Evolutionary conservation across 129 eudicot species (phyloP).

Genomic region (Rutidosis leptorrhynchoides): DNA sequence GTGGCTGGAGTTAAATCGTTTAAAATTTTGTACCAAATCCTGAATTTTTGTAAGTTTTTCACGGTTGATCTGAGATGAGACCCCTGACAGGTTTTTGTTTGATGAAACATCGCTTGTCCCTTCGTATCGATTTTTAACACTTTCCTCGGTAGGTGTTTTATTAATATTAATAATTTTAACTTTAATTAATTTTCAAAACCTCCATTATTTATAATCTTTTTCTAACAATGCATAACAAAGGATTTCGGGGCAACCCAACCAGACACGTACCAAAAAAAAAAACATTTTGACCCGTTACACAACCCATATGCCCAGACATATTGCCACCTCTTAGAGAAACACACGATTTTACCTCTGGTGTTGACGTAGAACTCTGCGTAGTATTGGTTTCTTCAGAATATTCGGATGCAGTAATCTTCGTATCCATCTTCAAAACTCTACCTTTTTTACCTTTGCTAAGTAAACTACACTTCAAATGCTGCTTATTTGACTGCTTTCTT

Average conservation of each 20-base stretch:
- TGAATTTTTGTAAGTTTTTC: constrained; percentile 61
- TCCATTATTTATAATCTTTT: constrained; percentile 39
- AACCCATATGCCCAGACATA: background rate
- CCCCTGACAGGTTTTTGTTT: constrained; percentile 4
- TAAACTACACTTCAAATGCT: constrained; percentile 46
- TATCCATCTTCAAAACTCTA: background rate
- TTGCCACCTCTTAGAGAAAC: background rate
- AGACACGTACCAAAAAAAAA: background rate
- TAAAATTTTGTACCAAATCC: constrained; percentile 70
- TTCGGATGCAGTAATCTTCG: constrained; percentile 14
- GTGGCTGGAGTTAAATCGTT: constrained; percentile 60
- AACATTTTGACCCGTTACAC: background rate
- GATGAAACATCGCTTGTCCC: constrained; percentile 27
- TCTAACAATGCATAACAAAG: constrained; percentile 31
- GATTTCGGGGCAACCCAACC: background rate
- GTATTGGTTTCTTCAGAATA: constrained; percentile 19
- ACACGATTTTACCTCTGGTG: constrained; percentile 43
- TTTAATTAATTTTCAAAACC: background rate
- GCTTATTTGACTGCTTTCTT: constrained; percentile 49
- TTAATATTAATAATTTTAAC: constrained; percentile 3
- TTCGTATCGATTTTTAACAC: constrained; percentile 24
- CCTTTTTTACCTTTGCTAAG: constrained; percentile 21
- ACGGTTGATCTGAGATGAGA: constrained; percentile 38
- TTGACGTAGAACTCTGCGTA: constrained; percentile 29
- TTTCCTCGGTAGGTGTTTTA: constrained; percentile 19